Percentiles rank a stretch among this genome's conserved stretches.
These are phyloP conservation scores for Volvox reticuliferus DNA, from an alignment of 139 green algal genomes.

Conservation along the genomic window DNA sequence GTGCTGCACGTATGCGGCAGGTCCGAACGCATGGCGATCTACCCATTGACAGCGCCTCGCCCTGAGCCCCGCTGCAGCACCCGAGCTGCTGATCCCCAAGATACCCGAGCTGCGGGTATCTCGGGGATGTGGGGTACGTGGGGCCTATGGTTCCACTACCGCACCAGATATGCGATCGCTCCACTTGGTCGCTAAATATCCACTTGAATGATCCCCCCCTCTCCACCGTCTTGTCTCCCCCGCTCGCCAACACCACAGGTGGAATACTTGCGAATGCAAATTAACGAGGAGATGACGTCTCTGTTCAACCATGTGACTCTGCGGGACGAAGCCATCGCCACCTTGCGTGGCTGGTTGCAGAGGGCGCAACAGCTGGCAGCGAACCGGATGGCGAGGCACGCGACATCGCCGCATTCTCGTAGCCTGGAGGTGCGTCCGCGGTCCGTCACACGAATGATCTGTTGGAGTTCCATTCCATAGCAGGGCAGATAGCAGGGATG, in stretches of 20 bases:
- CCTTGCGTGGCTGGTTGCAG: slow-evolving; percentile 7
- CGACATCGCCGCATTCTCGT: slow-evolving; percentile 10
- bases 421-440: slow-evolving; percentile 7
- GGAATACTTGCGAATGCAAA: slow-evolving; percentile 64
- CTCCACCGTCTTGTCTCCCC: background rate
- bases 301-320: slow-evolving; percentile 2
- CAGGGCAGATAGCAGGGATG: too few species aligned
- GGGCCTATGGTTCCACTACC: too few species aligned
- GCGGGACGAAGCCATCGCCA: background rate
- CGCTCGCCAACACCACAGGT: slow-evolving; percentile 56
- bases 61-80: too few species aligned
- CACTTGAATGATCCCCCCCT: background rate
- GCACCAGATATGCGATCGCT: too few species aligned
- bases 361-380: slow-evolving; percentile 38
- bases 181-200: background rate
- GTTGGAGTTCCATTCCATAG: too few species aligned
- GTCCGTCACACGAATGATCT: too few species aligned
- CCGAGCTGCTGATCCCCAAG: too few species aligned
- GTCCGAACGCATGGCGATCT: too few species aligned
- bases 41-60: too few species aligned
- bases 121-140: too few species aligned
- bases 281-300: slow-evolving; percentile 68
- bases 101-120: too few species aligned
- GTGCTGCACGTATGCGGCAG: too few species aligned
- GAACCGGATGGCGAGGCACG: slow-evolving; percentile 11